phyloP scores from a whole-genome alignment of 306 rosid species.

The Malus fusca region DNA sequence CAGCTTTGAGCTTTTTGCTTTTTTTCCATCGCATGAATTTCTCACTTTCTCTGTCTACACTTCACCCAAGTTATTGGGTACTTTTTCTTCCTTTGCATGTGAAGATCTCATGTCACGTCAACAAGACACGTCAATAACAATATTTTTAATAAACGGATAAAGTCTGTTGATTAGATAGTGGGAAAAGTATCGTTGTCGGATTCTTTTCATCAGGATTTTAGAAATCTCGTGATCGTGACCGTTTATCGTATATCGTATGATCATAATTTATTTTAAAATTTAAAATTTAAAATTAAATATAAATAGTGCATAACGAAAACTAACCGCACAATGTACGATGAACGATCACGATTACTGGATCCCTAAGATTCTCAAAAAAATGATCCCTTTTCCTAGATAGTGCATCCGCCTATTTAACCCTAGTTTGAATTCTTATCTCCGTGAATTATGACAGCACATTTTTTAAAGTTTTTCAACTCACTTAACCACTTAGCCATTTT shows the following conservation, averaged over 20 bases:
- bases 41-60: neutral
- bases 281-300: no score
- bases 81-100: neutral
- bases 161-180: neutral
- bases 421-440: neutral
- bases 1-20: neutral
- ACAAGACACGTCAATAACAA: neutral
- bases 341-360: no score
- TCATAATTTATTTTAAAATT: no score
- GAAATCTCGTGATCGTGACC: no score
- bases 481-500: neutral
- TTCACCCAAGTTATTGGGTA: neutral
- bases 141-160: no score
- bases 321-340: no score
- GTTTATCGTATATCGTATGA: no score
- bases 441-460: neutral
- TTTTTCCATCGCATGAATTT: neutral
- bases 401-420: neutral
- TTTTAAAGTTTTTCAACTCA: neutral
- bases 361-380: no score
- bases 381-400: no score
- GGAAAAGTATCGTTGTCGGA: no score
- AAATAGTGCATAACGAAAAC: no score
- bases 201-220: no score
- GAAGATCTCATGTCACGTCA: neutral